phyloP scores from a whole-genome alignment of 225 moss, liverwort and hornwort genomes.

The Anthoceros angustus region DNA sequence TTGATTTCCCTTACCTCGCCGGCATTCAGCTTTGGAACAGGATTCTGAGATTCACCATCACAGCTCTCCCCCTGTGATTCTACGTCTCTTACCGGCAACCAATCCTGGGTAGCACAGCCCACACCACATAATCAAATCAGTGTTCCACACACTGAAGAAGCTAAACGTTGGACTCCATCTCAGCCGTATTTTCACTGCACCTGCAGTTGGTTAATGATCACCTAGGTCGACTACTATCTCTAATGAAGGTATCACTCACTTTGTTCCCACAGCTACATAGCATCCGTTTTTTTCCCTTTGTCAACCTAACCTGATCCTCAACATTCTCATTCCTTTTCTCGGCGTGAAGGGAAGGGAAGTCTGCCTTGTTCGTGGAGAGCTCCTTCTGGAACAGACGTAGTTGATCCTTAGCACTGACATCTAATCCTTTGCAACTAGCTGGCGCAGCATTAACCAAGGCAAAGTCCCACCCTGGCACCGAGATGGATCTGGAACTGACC shows the following conservation, averaged over 20 bases:
- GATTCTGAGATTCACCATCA: constrained; percentile 16
- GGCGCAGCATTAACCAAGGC: background rate
- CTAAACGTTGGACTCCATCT: too few species aligned
- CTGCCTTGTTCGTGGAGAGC: background rate
- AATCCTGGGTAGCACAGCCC: constrained; percentile 11
- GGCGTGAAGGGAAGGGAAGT: background rate
- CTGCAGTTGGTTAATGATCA: too few species aligned
- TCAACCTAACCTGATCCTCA: background rate
- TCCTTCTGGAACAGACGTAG: background rate
- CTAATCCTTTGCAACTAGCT: background rate
- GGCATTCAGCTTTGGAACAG: constrained; percentile 11
- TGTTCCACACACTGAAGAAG: too few species aligned
- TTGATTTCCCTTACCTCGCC: constrained; percentile 17
- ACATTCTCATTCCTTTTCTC: constrained; percentile 1
- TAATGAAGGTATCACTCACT: too few species aligned
- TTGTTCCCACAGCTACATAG: too few species aligned
- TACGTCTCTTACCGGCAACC: constrained; percentile 17
- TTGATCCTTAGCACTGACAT: background rate
- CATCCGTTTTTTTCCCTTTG: background rate
- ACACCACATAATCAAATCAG: too few species aligned
- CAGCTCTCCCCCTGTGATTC: constrained; percentile 24
- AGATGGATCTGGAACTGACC: constrained; percentile 10
- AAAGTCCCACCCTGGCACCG: background rate
- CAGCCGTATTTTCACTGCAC: too few species aligned
- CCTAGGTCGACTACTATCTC: too few species aligned